Base-by-base conservation (phyloP, 31 red algal genomes). In the Endocladia muricata region DNA sequence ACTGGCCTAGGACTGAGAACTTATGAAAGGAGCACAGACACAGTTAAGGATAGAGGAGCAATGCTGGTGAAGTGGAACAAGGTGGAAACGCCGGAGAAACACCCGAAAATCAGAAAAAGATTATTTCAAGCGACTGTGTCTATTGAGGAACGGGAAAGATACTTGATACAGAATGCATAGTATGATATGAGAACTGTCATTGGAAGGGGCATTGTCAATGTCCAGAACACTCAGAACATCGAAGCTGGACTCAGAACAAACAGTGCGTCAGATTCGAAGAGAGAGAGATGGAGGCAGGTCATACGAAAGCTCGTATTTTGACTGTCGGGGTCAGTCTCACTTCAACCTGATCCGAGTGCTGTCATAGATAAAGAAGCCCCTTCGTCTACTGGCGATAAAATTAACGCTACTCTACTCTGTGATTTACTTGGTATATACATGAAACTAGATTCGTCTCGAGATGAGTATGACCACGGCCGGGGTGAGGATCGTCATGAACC, bases 311-410 rank as follows among this genome's bases (percentile, higher is more conserved):
- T 19, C 8, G 58, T 37, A 36, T 68, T 68, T 68, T 68, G 17
- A 68, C 3, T 68, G 22, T 40, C 3, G 63, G 63, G 63, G 41
- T 68, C 63, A 30, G 32, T 8, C 9, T 4, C n/a, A 37, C 32
- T 37, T 22, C 63, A 68, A 5, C 21, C 32, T 13, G 63, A 68
- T 38, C 63, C 63, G 33, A 68, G 41, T 22, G 33, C 63, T 39
- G 41, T 68, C 15, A 40, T 68, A 37, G 63, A 68, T 37, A 37
- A 68, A 33, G 63, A 37, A 36, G 63, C 63, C 4, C 63, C 63
- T 32, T 4, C 26, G 4, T 68, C 33, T 6, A 37, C 32, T 4
- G 33, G 63, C 21, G 63, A 37, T 32, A 68, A 40, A 33, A 30
- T 68, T 37, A 36, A 30, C 9, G 33, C 63, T 38, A 39, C 63